Base-by-base conservation (phyloP, 2,329 filamentous ascomycete genomes). In the Biscogniauxia marginata region DNA sequence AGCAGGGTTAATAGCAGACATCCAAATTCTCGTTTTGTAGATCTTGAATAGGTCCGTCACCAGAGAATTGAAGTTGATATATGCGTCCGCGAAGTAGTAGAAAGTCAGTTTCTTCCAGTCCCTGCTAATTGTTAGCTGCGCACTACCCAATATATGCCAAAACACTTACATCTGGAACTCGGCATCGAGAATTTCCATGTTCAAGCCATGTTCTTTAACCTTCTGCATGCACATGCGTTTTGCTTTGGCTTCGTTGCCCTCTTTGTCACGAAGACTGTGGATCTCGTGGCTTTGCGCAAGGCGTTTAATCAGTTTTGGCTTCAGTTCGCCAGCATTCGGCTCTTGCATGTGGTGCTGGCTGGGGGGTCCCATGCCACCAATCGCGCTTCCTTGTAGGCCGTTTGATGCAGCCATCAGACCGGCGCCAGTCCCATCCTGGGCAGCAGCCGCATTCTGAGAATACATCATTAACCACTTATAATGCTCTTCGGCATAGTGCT, bases 401-500 rank as follows among this genome's bases (percentile, higher is more conserved):
- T 82, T 86, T 13, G 87, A 77, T 13, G 84, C 82, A 8, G 87
- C 82, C 74, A 88, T 81, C 52, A 87, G 78, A 23, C 87, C 85
- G 51, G 82, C 81, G 9, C 67, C 67, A 6, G 82, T 76, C 21
- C 84, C 81, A 59, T 87, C 85, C 54, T 86, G 80, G 20, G 80
- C 82, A 20, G 80, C 82, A 34, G 82, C 83, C 7, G 84, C 90
- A 69, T 86, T 90, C 71, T 92, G 88, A 1, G 92, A 96, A 73
- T 97, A 99, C 90, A 98, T 95, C 89, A 98, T 96, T 52, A 99
- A 82, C 91, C 93, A 98, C 68, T 92, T 93, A 76, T 96, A 97
- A 72, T 99, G 95, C 71, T 98, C 92, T 71, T 97, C 91, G 2
- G 90, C 90, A 63, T 93, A 96, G 65, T 95, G 88, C 65, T 96